Conservation (phyloP, 148 eudicot genomes). For the Camellia japonica region DNA sequence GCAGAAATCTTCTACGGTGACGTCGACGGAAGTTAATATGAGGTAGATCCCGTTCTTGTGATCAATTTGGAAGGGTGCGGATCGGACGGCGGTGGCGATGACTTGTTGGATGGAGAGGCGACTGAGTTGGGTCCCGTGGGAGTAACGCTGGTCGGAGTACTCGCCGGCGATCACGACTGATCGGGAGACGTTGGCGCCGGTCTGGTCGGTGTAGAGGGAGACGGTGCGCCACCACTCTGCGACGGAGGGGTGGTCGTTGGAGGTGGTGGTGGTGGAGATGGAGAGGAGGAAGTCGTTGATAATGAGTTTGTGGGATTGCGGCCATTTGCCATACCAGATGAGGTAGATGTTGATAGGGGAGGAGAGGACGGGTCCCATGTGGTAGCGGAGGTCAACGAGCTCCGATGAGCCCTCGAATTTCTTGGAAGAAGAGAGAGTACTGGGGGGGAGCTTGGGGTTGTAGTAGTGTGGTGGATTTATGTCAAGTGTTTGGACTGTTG, state of each 20-base stretch:
- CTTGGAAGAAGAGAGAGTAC: slow-evolving; percentile 24
- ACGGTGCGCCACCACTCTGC: too few relatives aligned
- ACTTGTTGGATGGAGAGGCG: slow-evolving; percentile 53
- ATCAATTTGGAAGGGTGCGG: slow-evolving; percentile 43
- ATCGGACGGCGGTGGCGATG: slow-evolving; percentile 55
- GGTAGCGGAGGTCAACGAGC: slow-evolving; percentile 70
- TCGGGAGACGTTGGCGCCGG: too few relatives aligned
- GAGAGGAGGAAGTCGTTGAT: slow-evolving; percentile 78
- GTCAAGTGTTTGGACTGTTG: slow-evolving; percentile 27
- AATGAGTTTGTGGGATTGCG: slow-evolving; percentile 39
- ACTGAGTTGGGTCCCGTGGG: slow-evolving; percentile 40
- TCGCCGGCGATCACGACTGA: slow-evolving; percentile 49
- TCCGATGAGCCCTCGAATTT: slow-evolving; percentile 59
- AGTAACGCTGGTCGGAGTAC: slow-evolving; percentile 54
- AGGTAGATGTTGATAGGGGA: slow-evolving; percentile 76
- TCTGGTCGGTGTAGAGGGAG: too few relatives aligned
- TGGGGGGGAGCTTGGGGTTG: slow-evolving; percentile 56
- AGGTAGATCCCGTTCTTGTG: slow-evolving; percentile 58
- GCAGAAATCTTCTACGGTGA: slow-evolving; percentile 80
- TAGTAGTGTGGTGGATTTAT: slow-evolving; percentile 22
- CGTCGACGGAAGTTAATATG: slow-evolving; percentile 61
- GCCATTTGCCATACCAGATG: slow-evolving; percentile 87
- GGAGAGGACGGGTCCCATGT: slow-evolving; percentile 93
- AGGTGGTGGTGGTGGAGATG: slow-evolving; percentile 40
- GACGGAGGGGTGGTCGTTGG: too few relatives aligned